Base-by-base conservation (phyloP, 2,329 filamentous ascomycete species). In the Bipolaris oryzae region DNA sequence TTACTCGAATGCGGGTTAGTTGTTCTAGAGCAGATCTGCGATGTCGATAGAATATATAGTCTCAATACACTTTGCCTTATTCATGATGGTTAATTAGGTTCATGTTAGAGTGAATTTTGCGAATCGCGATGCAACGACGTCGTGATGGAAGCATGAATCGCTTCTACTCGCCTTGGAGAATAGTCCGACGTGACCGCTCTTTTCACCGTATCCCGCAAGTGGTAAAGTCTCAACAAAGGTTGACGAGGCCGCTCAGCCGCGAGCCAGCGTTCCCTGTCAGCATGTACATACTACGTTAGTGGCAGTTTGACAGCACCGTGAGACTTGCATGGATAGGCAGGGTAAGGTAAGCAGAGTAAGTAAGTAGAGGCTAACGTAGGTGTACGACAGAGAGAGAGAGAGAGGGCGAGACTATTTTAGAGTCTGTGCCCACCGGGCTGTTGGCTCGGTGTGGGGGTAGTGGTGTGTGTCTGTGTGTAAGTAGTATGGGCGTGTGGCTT, bases 171-270 rank as follows among this genome's bases (percentile, higher is more conserved):
- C 11, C 15, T 18, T 38, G 31, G n/a, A 47, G 37, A 41, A n/a
- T 53, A 34, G 38, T 34, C n/a, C 25, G 45, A 42, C 21, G 60
- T 61, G 53, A 61, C 61, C 58, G 55, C 58, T 56, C 44, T 62
- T 57, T 39, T 60, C 57, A 62, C 60, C 60, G 58, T 45, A 57
- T 25, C 15, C 16, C 16, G 33, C 16, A 38, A 31, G 38, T 43
- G 23, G 44, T 43, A 33, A 33, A n/a, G 39, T 28, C 44, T 60
- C 48, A 49, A 59, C 53, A 45, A 23, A 35, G 21, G 34, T 41
- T 53, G 42, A 34, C 21, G 28, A 43, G 23, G 16, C 42, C 33
- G 25, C 31, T 21, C 39, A 35, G 42, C 44, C 39, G 44, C 55
- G 39, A 54, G 44, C 53, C 18, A 33, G 52, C 38, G 43, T 39